Conservation (phyloP, 306 rosid species). For the Oxytropis ochrocephala region DNA sequence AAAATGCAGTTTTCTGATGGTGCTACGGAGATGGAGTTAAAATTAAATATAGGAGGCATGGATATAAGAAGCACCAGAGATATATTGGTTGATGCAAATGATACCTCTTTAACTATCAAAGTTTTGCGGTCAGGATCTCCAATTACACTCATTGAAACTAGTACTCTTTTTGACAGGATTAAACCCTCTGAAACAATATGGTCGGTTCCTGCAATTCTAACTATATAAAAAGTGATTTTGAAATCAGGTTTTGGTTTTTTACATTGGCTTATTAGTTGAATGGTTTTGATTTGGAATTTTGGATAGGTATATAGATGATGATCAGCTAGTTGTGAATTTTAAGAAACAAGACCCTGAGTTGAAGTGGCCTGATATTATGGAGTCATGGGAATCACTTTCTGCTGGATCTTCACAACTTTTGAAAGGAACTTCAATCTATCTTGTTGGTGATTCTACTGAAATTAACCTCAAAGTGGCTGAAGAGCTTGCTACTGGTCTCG, state of each 20-base stretch:
- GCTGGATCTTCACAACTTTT: conserved; percentile 68
- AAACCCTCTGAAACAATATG: conserved; percentile 93
- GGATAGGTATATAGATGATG: conserved; percentile 79
- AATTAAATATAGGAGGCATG: conserved; percentile 40
- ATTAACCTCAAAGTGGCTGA: conserved; percentile 80
- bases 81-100: conserved; percentile 54
- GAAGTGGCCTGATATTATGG: conserved; percentile 86
- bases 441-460: conserved; percentile 77
- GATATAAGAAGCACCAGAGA: conserved; percentile 48
- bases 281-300: conserved; percentile 24
- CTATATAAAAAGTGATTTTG: not conserved
- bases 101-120: conserved; percentile 49
- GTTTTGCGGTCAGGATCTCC: conserved; percentile 52
- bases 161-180: conserved; percentile 66
- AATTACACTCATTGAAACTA: conserved; percentile 61
- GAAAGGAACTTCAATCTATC: conserved; percentile 77
- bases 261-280: not conserved
- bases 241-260: not conserved
- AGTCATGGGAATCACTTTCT: conserved; percentile 86
- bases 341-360: conserved; percentile 86
- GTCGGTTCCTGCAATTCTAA: conserved; percentile 33
- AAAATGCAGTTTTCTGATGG: conserved; percentile 72
- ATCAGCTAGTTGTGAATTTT: conserved; percentile 69
- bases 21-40: conserved; percentile 80
- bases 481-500: conserved; percentile 84